Evolutionary conservation across 441 rosid species (phyloP), one percentile per base, ranked within the genome.

Genomic region (Euphorbia schlechtendalii): DNA sequence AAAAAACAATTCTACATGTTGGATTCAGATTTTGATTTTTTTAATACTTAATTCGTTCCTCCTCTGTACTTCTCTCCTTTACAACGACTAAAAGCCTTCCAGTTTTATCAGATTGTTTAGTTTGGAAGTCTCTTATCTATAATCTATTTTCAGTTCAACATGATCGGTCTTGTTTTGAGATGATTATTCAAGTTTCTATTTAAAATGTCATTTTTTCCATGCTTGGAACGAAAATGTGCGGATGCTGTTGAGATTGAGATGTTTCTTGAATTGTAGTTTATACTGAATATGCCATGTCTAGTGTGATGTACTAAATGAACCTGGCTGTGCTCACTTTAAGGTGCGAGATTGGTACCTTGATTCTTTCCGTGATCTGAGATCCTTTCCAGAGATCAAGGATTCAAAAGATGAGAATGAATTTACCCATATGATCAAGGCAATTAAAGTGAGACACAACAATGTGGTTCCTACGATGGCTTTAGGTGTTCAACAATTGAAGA

Each of bases 281-380:
- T 46, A 8, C 30, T 22, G 5, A 30, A 25, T 20, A 34, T 34
- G 40, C 3, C 40, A 2, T 34, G 40, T n/a, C n/a, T n/a, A n/a
- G n/a, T n/a, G n/a, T n/a, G n/a, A n/a, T n/a, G n/a, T n/a, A n/a
- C n/a, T n/a, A n/a, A 5, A 8, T 27, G 55, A 12, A n/a, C n/a
- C n/a, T n/a, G n/a, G n/a, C 20, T 20, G 58, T 73, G 21, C 56
- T 64, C 14, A 17, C 6, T 34, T 34, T 8, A 69, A 94, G 99
- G 97, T 94, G 65, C 84, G 99, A 58, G 97, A 94, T 72, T 94
- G 99, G 99, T 91, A 94, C 77, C 64, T 94, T 84, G 97, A 94
- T 68, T 94, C 99, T 13, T 94, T 86, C 73, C 89, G 96, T 34
- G 97, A 94, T 51, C 48, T 94, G 77, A 87, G 97, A 72, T 82